Evolutionary conservation across 352 stramenopile species (phyloP).

Genomic region (Phytophthora quininea): DNA sequence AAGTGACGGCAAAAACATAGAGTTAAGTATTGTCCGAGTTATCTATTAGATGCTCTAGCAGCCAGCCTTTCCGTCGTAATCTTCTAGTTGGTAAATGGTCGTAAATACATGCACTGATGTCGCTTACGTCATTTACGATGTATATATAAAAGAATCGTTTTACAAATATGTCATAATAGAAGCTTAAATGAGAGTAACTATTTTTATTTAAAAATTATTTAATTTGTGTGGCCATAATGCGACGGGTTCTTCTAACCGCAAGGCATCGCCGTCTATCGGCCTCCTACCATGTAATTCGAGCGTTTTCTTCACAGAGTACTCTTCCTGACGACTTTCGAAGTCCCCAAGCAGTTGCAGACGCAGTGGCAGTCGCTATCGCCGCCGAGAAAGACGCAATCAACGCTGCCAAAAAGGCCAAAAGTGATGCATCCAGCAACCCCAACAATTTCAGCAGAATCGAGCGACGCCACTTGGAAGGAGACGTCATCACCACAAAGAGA

Average conservation of each 20-base stretch:
- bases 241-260: conserved; percentile 10
- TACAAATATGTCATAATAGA: too few species aligned
- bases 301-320: conserved; percentile 25
- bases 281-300: not conserved
- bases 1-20: too few species aligned
- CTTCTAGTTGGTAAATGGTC: too few species aligned
- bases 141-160: too few species aligned
- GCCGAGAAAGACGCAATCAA: conserved; percentile 17
- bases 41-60: too few species aligned
- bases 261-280: conserved; percentile 11
- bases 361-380: conserved; percentile 34
- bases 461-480: conserved; percentile 36
- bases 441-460: conserved; percentile 18
- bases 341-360: conserved; percentile 40
- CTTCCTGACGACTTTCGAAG: conserved; percentile 38
- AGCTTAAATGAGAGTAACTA: too few species aligned
- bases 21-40: too few species aligned
- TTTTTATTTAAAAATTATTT: too few species aligned
- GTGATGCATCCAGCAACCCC: conserved; percentile 5
- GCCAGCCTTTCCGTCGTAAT: too few species aligned
- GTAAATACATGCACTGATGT: too few species aligned
- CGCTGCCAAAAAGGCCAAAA: conserved; percentile 4
- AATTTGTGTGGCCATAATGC: conserved; percentile 14
- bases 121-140: too few species aligned
- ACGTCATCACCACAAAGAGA: conserved; percentile 31